Evolutionary conservation across 208 protist species (phyloP).

Genomic region (Trichomonas vaginalis): DNA sequence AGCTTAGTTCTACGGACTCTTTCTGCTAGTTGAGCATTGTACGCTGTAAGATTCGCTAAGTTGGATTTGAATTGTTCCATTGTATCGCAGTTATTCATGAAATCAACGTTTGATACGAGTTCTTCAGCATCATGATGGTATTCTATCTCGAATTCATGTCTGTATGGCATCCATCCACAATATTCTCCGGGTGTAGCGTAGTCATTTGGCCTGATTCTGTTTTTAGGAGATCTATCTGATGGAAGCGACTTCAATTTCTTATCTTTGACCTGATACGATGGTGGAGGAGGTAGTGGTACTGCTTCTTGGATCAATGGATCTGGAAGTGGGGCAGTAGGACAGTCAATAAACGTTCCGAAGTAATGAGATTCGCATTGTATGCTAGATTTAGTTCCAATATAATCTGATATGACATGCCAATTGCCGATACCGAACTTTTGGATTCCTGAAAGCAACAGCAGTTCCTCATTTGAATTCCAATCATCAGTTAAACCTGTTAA

Average conservation of each 20-base stretch:
- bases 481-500: background rate
- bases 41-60: background rate
- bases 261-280: background rate
- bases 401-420: background rate
- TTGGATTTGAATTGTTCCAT: background rate
- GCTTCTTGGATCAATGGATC: background rate
- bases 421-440: background rate
- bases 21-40: background rate
- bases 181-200: background rate
- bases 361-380: background rate
- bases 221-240: background rate
- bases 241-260: background rate
- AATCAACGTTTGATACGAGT: background rate
- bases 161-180: background rate
- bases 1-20: background rate
- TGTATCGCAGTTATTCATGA: background rate
- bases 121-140: constrained; percentile 9
- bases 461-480: background rate
- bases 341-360: background rate
- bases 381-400: background rate
- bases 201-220: background rate
- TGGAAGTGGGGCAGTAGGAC: background rate
- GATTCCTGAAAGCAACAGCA: background rate
- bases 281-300: background rate
- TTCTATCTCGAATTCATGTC: constrained; percentile 12